Percentiles rank a stretch among this genome's conserved stretches.
phyloP scores from a whole-genome alignment of 306 rosid species.

The Medicago arabica region DNA sequence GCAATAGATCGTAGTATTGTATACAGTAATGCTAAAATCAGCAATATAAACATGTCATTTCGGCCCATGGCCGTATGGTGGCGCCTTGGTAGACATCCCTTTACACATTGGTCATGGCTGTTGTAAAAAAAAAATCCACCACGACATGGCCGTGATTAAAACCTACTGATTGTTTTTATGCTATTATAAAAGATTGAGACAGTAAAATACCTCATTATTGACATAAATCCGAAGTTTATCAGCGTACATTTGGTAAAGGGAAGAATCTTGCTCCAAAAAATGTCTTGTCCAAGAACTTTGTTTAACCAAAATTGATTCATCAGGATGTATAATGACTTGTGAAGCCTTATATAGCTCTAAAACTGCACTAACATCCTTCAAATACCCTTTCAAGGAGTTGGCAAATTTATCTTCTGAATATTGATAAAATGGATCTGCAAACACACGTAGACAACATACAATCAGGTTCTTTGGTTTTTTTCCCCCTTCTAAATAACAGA shows the following conservation, averaged over 20 bases:
- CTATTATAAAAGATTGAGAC: too few relatives aligned
- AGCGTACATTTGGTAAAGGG: conserved; percentile 21
- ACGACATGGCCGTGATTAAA: too few relatives aligned
- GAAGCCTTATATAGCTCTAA: conserved; percentile 79
- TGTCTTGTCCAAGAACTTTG: conserved; percentile 60
- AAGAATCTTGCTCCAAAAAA: conserved; percentile 54
- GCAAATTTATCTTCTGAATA: conserved; percentile 66
- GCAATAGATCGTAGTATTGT: too few relatives aligned
- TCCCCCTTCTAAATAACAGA: not conserved
- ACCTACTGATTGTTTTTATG: too few relatives aligned
- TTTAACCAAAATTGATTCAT: conserved; percentile 62
- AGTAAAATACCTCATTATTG: conserved; percentile 62
- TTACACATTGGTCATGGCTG: too few relatives aligned
- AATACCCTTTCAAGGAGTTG: conserved; percentile 68
- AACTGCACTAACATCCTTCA: conserved; percentile 66
- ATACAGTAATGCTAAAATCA: too few relatives aligned
- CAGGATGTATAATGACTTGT: conserved; percentile 60
- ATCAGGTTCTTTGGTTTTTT: conserved; percentile 13
- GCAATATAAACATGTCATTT: too few relatives aligned
- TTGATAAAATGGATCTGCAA: conserved; percentile 69
- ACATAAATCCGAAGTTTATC: conserved; percentile 44
- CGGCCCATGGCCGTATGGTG: too few relatives aligned
- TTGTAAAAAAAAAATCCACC: too few relatives aligned
- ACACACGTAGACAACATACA: not conserved
- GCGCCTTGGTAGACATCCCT: too few relatives aligned